Conservation (phyloP, 2,329 filamentous ascomycete species). For the Pseudopithomyces chartarum region DNA sequence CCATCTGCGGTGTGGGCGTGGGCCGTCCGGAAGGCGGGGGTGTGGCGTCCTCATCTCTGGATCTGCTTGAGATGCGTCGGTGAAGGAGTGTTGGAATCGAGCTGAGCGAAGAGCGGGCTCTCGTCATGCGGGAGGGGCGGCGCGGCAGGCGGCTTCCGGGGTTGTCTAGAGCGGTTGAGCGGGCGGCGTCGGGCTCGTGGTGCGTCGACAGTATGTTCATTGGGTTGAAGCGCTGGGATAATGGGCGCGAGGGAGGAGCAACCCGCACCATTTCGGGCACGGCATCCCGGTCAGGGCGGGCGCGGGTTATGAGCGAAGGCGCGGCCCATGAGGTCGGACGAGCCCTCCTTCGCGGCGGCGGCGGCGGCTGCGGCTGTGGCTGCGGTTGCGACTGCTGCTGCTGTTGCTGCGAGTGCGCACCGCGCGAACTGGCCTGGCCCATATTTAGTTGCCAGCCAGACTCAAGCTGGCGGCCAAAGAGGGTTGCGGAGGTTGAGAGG, state of each 20-base stretch:
- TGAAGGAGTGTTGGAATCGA: slow-evolving; percentile 39
- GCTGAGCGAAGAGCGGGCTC: slow-evolving; percentile 44
- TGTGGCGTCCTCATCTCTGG: slow-evolving; percentile 20
- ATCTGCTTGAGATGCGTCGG: slow-evolving; percentile 30
- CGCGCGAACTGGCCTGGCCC: slow-evolving; percentile 46
- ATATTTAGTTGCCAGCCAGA: slow-evolving; percentile 38
- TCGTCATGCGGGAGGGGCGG: slow-evolving; percentile 37
- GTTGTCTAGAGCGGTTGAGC: slow-evolving; percentile 27
- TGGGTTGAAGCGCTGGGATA: slow-evolving; percentile 32
- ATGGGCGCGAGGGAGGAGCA: slow-evolving; percentile 21
- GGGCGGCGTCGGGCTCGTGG: slow-evolving; percentile 36
- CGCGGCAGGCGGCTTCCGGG: slow-evolving; percentile 20
- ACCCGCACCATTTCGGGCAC: slow-evolving; percentile 27
- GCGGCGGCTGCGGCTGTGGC: slow-evolving; percentile 9
- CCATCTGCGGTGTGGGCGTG: slow-evolving; percentile 16
- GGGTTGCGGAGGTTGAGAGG: slow-evolving; percentile 8
- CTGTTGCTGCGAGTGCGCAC: slow-evolving; percentile 18
- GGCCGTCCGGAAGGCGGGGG: slow-evolving; percentile 18
- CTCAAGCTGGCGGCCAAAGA: slow-evolving; percentile 25
- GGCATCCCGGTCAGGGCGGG: slow-evolving; percentile 21
- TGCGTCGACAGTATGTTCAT: slow-evolving; percentile 38
- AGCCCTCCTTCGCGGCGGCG: slow-evolving; percentile 27
- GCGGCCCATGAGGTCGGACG: slow-evolving; percentile 40
- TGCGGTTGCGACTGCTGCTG: neutral
- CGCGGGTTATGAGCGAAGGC: slow-evolving; percentile 26